phyloP scores from a whole-genome alignment of 176 grass and related monocot genomes.

The Zizania latifolia region DNA sequence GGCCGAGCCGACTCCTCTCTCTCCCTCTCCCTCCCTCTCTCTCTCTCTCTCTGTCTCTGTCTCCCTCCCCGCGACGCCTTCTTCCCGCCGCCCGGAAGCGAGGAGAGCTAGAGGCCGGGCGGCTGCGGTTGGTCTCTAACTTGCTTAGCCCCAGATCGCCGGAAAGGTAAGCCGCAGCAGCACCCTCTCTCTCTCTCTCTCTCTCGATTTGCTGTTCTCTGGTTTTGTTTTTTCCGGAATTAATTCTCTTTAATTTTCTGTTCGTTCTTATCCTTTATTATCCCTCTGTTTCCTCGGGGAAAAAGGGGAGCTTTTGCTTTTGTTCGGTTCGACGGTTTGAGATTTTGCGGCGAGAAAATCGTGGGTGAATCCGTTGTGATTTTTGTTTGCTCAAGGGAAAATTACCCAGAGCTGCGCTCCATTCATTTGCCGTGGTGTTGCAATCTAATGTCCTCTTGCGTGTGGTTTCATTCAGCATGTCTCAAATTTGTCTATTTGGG shows the following conservation, averaged over 20 bases:
- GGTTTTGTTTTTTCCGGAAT: neutral
- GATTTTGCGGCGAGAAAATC: conserved; percentile 14
- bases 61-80: neutral
- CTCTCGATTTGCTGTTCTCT: neutral
- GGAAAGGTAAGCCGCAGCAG: neutral
- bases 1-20: neutral
- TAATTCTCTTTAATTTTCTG: neutral
- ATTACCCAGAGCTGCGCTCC: neutral
- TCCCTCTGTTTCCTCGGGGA: neutral
- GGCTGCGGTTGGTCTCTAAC: neutral
- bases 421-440: neutral
- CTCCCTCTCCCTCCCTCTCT: neutral
- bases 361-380: neutral
- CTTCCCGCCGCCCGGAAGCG: neutral
- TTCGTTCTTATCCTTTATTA: neutral
- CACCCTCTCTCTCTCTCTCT: neutral
- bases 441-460: neutral
- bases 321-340: neutral
- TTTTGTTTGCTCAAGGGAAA: neutral
- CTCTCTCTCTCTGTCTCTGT: too few relatives aligned
- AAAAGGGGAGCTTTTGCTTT: neutral
- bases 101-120: neutral
- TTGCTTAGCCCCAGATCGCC: conserved; percentile 6
- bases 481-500: neutral
- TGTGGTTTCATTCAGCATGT: neutral